Percentiles rank a stretch among this genome's conserved stretches.
These are phyloP conservation scores for Pestalotiopsis fici DNA, from an alignment of 2,329 filamentous ascomycete species.

Conservation along the genomic window DNA sequence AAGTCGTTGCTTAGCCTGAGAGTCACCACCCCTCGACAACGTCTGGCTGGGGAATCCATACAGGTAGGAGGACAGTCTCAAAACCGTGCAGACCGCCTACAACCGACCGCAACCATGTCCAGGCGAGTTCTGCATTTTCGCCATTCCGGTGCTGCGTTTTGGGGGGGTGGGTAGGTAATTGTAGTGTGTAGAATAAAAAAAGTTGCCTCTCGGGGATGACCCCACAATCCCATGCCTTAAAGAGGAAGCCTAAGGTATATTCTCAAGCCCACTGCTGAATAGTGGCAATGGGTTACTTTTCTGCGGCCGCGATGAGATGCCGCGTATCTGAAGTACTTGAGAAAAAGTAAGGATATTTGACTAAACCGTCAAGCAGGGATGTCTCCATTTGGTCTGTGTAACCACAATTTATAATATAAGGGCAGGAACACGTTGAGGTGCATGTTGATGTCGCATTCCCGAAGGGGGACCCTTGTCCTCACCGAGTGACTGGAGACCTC, in stretches of 20 bases:
- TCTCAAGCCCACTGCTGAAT: neutral
- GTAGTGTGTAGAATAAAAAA: neutral
- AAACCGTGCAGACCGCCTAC: neutral
- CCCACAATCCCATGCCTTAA: neutral
- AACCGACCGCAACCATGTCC: neutral
- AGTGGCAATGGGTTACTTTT: neutral
- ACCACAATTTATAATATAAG: neutral
- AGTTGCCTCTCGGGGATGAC: neutral
- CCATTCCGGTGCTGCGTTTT: neutral
- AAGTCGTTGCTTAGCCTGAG: neutral
- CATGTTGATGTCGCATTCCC: neutral
- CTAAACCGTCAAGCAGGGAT: neutral
- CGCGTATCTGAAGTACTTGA: neutral
- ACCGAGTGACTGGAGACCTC: slow-evolving; percentile 7
- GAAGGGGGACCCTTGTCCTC: neutral
- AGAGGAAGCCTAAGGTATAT: neutral
- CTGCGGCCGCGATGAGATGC: neutral
- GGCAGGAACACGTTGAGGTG: slow-evolving; percentile 5
- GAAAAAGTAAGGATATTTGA: neutral
- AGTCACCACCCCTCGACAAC: neutral
- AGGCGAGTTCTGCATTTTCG: neutral
- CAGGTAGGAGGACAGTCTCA: neutral
- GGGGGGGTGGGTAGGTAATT: neutral
- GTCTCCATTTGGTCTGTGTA: neutral
- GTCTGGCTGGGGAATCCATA: neutral